These are phyloP conservation scores for Agroathelia rolfsii DNA, from an alignment of 1,284 basidiomycete species.

Conservation along the genomic window DNA sequence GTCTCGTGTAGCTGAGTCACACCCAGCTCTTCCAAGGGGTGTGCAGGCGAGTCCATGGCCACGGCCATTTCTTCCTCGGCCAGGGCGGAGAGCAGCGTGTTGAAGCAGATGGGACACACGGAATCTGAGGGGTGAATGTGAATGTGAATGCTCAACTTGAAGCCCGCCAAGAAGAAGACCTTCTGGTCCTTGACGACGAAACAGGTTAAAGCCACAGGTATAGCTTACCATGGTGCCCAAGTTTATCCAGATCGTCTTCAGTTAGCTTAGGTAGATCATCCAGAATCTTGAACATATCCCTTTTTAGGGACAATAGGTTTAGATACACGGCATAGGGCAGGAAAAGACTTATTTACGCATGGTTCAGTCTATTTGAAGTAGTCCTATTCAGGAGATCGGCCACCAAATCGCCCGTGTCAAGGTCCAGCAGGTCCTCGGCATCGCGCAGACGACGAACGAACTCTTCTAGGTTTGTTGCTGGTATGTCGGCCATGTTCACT, in stretches of 20 bases:
- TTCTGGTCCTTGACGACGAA: neutral
- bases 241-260: slow-evolving; percentile 28
- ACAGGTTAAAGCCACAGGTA: neutral
- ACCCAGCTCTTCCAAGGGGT: slow-evolving; percentile 54
- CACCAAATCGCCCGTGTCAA: no score
- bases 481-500: no score
- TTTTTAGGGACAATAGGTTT: neutral
- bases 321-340: neutral
- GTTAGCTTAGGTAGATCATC: slow-evolving; percentile 30
- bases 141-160: neutral
- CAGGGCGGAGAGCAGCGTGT: slow-evolving; percentile 49
- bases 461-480: no score
- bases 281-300: slow-evolving; percentile 26
- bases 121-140: slow-evolving; percentile 32
- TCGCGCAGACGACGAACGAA: no score
- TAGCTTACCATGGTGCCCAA: slow-evolving; percentile 27
- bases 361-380: neutral
- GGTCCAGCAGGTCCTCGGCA: no score
- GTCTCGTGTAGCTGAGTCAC: slow-evolving; percentile 47
- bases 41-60: slow-evolving; percentile 67
- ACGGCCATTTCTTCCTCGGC: slow-evolving; percentile 61
- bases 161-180: neutral
- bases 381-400: no score
- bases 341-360: slow-evolving; percentile 1
- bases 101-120: slow-evolving; percentile 62